Percentiles rank a stretch among this genome's conserved stretches.
Conservation (phyloP, 2,329 filamentous ascomycete genomes). For the Dactylellina parvicollis region DNA sequence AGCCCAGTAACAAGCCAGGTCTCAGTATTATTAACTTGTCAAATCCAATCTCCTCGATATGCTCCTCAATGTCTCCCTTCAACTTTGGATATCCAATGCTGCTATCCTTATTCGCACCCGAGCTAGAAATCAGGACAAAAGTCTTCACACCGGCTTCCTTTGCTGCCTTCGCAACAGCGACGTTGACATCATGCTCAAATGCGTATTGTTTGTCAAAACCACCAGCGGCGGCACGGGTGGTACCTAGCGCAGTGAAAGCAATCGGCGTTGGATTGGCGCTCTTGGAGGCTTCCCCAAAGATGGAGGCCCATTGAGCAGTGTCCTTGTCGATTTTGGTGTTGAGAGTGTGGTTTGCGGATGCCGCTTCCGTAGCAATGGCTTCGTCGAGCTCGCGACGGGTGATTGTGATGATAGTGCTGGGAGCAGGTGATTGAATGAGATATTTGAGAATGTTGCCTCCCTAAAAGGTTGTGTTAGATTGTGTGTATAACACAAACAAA, state of each 20-base stretch:
- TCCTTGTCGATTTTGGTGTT: slow-evolving; percentile 63
- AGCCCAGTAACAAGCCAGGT: slow-evolving; percentile 80
- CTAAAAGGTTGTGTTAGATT: slow-evolving; percentile 34
- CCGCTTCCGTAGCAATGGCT: slow-evolving; percentile 57
- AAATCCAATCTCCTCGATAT: slow-evolving; percentile 76
- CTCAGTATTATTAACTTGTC: slow-evolving; percentile 78
- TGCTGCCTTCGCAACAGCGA: slow-evolving; percentile 79
- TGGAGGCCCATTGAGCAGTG: slow-evolving; percentile 73
- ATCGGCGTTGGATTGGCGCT: slow-evolving; percentile 68
- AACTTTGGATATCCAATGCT: slow-evolving; percentile 71
- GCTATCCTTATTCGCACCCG: slow-evolving; percentile 66
- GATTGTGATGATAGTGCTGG: slow-evolving; percentile 63
- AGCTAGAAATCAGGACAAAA: slow-evolving; percentile 79
- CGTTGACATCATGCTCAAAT: slow-evolving; percentile 87
- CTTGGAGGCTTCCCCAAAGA: slow-evolving; percentile 58
- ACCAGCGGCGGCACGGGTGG: slow-evolving; percentile 79
- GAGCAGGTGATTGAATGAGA: slow-evolving; percentile 61
- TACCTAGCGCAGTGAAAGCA: slow-evolving; percentile 82
- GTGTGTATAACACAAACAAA: neutral
- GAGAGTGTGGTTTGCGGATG: slow-evolving; percentile 67
- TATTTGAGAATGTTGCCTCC: slow-evolving; percentile 78
- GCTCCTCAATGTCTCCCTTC: slow-evolving; percentile 88
- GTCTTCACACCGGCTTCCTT: slow-evolving; percentile 76
- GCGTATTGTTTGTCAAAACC: slow-evolving; percentile 81
- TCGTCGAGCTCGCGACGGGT: slow-evolving; percentile 68